Percentiles rank a stretch among this genome's conserved stretches.
Evolutionary conservation across 2,329 filamentous ascomycete genomes (phyloP).

Genomic region (Biscogniauxia sp.): DNA sequence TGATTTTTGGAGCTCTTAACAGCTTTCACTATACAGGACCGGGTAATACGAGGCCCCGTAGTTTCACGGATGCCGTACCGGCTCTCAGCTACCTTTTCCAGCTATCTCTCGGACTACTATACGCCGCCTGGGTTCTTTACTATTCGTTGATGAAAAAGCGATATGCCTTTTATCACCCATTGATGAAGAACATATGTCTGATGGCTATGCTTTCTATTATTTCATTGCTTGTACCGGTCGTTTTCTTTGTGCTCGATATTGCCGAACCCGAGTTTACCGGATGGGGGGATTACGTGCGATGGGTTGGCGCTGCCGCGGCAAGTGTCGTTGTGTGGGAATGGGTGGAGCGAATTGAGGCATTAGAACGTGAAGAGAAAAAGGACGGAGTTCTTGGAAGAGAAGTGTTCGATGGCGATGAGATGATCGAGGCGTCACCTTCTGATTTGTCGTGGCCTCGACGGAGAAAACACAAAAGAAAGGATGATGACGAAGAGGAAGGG

Average conservation of each 20-base stretch:
- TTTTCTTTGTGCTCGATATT: conserved; percentile 92
- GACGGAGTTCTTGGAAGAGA: conserved; percentile 88
- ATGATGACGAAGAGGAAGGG: conserved; percentile 32
- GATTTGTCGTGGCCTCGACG: conserved; percentile 48
- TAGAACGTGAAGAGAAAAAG: conserved; percentile 91
- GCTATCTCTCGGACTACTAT: conserved; percentile 79
- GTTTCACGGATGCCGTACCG: conserved; percentile 86
- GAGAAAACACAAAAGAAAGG: conserved; percentile 27
- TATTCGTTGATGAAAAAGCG: conserved; percentile 89
- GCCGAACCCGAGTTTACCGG: conserved; percentile 80
- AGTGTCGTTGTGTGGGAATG: conserved; percentile 99
- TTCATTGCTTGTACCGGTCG: conserved; percentile 82
- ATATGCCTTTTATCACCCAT: conserved; percentile 84
- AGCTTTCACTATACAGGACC: conserved; percentile 65
- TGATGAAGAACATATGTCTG: conserved; percentile 85
- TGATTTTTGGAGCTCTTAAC: conserved; percentile 87
- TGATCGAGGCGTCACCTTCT: conserved; percentile 64
- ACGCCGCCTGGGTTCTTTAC: conserved; percentile 91
- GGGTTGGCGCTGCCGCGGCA: conserved; percentile 92
- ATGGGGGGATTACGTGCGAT: conserved; percentile 93
- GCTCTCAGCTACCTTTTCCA: conserved; percentile 90
- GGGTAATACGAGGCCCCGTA: conserved; percentile 61
- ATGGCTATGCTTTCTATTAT: conserved; percentile 76
- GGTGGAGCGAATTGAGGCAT: conserved; percentile 90
- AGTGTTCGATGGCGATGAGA: conserved; percentile 91